These are phyloP conservation scores for Dalechampia spathulata DNA, from an alignment of 441 rosid species.

Conservation along the genomic window DNA sequence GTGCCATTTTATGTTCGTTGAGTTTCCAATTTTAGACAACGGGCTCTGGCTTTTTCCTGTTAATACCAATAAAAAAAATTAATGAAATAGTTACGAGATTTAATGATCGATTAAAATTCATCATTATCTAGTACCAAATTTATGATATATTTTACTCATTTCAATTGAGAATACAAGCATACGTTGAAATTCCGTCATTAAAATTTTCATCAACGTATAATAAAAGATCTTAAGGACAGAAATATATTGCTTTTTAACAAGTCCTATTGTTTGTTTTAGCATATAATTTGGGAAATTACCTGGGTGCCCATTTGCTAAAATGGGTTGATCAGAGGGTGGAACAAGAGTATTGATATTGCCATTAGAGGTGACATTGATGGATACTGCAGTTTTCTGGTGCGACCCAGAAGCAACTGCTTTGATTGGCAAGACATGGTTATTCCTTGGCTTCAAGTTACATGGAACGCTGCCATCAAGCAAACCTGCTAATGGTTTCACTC, in stretches of 20 bases:
- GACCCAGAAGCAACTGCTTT: constrained; percentile 7
- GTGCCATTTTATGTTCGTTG: constrained; percentile 83
- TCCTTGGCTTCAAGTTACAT: neutral
- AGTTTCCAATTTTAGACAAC: constrained; percentile 36
- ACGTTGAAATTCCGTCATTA: too few relatives aligned
- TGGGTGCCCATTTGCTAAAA: constrained; percentile 2
- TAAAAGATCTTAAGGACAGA: too few relatives aligned
- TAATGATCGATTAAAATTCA: too few relatives aligned
- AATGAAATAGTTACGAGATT: too few relatives aligned
- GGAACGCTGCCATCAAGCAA: neutral
- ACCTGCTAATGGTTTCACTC: neutral
- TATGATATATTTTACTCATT: too few relatives aligned
- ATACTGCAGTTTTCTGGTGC: neutral
- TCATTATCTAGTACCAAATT: too few relatives aligned
- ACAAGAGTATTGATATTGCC: neutral
- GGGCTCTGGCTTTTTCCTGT: constrained; percentile 1
- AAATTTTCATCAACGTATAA: too few relatives aligned
- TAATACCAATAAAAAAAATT: too few relatives aligned
- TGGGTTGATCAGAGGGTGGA: neutral
- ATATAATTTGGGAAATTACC: neutral
- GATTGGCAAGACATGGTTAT: neutral
- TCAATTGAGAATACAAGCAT: too few relatives aligned
- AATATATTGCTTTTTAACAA: too few relatives aligned
- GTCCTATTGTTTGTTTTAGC: too few relatives aligned
- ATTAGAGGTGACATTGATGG: neutral